Evolutionary conservation across 441 rosid genomes (phyloP).

Genomic region (Raphanus hybrid): DNA sequence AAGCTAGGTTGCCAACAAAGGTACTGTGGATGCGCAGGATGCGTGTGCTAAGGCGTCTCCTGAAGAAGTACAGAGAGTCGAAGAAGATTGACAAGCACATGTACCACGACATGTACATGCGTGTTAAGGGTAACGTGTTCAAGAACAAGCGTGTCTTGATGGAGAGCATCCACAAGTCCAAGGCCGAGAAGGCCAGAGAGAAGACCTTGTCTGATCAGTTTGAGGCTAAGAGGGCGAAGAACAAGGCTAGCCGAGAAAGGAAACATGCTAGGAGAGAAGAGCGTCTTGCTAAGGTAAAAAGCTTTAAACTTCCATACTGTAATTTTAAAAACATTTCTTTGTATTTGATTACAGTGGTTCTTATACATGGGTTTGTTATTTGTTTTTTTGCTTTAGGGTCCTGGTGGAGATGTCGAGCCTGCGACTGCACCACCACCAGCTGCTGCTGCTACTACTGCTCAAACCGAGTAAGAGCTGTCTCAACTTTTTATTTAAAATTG

Average conservation of each 20-base stretch:
- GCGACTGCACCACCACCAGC: no score
- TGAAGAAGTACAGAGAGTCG: constrained; percentile 59
- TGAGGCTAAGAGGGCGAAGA: constrained; percentile 57
- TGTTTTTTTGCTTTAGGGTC: no score
- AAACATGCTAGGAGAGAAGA: constrained; percentile 76
- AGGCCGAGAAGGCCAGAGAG: constrained; percentile 59
- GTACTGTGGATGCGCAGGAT: constrained; percentile 55
- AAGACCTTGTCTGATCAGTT: constrained; percentile 56
- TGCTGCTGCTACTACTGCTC: constrained; percentile 28
- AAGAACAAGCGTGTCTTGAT: constrained; percentile 66
- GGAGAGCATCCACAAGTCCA: constrained; percentile 60
- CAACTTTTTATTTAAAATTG: neutral
- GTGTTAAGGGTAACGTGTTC: constrained; percentile 83
- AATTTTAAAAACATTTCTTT: neutral
- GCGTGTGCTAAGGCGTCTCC: constrained; percentile 68
- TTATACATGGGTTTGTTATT: neutral
- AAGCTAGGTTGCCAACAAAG: constrained; percentile 50
- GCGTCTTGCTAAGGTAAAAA: constrained; percentile 42
- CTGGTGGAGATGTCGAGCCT: no score
- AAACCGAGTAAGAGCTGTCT: constrained; percentile 52
- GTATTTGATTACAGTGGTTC: neutral
- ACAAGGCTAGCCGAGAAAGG: constrained; percentile 53
- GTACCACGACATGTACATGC: constrained; percentile 94
- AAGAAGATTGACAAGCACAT: constrained; percentile 69
- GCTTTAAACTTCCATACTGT: neutral